These are phyloP conservation scores for Lipomyces spencermartinsiae DNA, from an alignment of 805 yeast genomes.

Conservation along the genomic window DNA sequence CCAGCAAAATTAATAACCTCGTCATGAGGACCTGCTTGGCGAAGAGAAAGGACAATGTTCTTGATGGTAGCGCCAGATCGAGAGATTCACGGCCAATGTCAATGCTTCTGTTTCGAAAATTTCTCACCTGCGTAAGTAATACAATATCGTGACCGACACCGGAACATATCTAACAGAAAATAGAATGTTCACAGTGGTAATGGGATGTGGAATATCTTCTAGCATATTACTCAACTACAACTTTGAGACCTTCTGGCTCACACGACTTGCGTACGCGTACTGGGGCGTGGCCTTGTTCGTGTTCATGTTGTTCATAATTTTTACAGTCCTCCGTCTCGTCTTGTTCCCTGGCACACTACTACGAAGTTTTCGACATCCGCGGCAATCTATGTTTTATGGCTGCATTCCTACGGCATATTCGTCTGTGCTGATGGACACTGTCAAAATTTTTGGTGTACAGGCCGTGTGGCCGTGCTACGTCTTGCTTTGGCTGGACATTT, in stretches of 20 bases:
- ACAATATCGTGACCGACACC: accelerated
- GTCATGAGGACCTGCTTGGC: too few species aligned
- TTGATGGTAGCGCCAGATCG: too few species aligned
- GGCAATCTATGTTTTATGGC: conserved; percentile 70
- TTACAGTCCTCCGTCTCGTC: conserved; percentile 53
- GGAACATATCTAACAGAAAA: background rate
- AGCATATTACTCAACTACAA: conserved; percentile 70
- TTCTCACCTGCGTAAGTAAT: conserved; percentile 41
- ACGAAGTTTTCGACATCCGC: conserved; percentile 50
- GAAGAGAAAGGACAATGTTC: too few species aligned
- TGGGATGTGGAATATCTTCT: conserved; percentile 84
- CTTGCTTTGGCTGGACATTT: conserved; percentile 76
- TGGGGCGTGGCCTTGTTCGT: conserved; percentile 63
- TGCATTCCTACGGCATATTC: conserved; percentile 82
- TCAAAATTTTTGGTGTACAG: conserved; percentile 51
- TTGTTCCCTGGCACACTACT: conserved; percentile 46
- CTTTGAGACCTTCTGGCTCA: conserved; percentile 64
- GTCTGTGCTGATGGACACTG: conserved; percentile 66
- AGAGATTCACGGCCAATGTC: too few species aligned
- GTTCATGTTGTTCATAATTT: conserved; percentile 51
- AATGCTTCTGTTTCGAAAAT: too few species aligned
- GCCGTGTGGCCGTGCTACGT: conserved; percentile 61
- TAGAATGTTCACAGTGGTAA: conserved; percentile 69
- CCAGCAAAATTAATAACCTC: too few species aligned
- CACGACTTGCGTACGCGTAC: conserved; percentile 61